Evolutionary conservation across 768 basidiomycete genomes (phyloP).

Genomic region (Leccinum subgranulosum): DNA sequence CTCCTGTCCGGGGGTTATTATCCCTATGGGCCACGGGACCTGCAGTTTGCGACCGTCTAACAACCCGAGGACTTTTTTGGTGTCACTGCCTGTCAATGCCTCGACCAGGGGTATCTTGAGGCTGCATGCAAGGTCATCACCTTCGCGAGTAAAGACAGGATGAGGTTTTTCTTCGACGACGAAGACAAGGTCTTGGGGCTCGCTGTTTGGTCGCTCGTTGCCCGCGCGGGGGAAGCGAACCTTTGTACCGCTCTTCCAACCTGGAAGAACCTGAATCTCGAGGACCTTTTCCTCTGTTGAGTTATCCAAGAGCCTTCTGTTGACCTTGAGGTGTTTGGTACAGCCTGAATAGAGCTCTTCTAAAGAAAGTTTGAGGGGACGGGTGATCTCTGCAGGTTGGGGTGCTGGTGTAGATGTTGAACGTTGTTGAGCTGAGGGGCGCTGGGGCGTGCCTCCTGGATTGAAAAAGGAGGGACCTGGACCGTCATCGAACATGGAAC

Average conservation of each 20-base stretch:
- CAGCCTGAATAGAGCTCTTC: constrained; percentile 84
- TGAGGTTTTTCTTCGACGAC: constrained; percentile 96
- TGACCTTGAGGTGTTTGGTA: constrained; percentile 86
- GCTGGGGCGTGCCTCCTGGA: constrained; percentile 57
- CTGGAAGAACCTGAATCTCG: constrained; percentile 76
- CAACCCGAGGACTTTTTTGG: constrained; percentile 57
- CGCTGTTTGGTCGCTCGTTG: constrained; percentile 67
- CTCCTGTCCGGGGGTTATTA: constrained; percentile 77
- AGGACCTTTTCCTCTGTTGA: constrained; percentile 81
- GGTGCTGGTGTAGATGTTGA: constrained; percentile 29
- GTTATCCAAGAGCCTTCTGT: constrained; percentile 69
- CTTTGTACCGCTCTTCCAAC: constrained; percentile 97
- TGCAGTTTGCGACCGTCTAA: constrained; percentile 81
- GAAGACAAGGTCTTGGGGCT: constrained; percentile 90
- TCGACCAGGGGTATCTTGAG: constrained; percentile 76
- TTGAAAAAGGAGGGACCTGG: constrained; percentile 44
- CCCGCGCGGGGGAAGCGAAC: constrained; percentile 85
- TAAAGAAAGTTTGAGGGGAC: constrained; percentile 81
- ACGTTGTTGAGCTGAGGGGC: constrained; percentile 30
- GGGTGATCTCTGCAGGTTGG: constrained; percentile 59
- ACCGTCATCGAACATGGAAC: constrained; percentile 36
- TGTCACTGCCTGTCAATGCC: constrained; percentile 62
- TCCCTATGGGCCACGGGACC: constrained; percentile 57
- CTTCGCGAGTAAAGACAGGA: constrained; percentile 67
- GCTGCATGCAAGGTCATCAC: constrained; percentile 69